phyloP scores from a whole-genome alignment of 2,329 filamentous ascomycete species.

The Epichloe hybrida region DNA sequence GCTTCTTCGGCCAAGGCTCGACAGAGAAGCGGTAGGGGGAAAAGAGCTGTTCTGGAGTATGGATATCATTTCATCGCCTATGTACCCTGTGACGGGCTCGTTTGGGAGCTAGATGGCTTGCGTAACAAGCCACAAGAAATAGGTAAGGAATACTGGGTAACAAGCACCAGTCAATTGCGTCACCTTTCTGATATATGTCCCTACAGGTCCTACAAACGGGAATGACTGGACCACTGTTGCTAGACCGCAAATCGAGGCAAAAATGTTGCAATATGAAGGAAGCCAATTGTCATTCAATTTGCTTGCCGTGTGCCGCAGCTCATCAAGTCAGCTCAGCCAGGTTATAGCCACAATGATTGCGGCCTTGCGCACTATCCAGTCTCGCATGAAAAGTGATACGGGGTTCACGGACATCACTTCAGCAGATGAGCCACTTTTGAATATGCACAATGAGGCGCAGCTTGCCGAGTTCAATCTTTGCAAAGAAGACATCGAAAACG shows the following conservation, averaged over 20 bases:
- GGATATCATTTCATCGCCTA: slow-evolving; percentile 85
- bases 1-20: slow-evolving; percentile 20
- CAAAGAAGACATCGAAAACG: slow-evolving; percentile 12
- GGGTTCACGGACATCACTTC: slow-evolving; percentile 12
- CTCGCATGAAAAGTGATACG: slow-evolving; percentile 12
- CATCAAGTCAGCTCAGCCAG: slow-evolving; percentile 36
- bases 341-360: slow-evolving; percentile 30
- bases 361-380: slow-evolving; percentile 24
- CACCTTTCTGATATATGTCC: background rate
- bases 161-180: background rate
- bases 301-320: slow-evolving; percentile 58
- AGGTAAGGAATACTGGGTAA: slow-evolving; percentile 11
- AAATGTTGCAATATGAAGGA: slow-evolving; percentile 55
- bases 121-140: slow-evolving; percentile 47
- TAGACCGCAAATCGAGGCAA: slow-evolving; percentile 47
- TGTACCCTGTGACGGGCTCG: slow-evolving; percentile 55
- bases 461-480: slow-evolving; percentile 20
- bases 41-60: slow-evolving; percentile 39
- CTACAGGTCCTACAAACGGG: slow-evolving; percentile 9
- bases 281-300: slow-evolving; percentile 63
- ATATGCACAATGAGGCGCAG: slow-evolving; percentile 10
- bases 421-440: slow-evolving; percentile 11
- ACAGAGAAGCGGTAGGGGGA: slow-evolving; percentile 15
- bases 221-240: slow-evolving; percentile 54
- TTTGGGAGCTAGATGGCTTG: slow-evolving; percentile 86